These are phyloP conservation scores for Euphrasia confusa DNA, from an alignment of 257 asterid genomes.

Conservation along the genomic window DNA sequence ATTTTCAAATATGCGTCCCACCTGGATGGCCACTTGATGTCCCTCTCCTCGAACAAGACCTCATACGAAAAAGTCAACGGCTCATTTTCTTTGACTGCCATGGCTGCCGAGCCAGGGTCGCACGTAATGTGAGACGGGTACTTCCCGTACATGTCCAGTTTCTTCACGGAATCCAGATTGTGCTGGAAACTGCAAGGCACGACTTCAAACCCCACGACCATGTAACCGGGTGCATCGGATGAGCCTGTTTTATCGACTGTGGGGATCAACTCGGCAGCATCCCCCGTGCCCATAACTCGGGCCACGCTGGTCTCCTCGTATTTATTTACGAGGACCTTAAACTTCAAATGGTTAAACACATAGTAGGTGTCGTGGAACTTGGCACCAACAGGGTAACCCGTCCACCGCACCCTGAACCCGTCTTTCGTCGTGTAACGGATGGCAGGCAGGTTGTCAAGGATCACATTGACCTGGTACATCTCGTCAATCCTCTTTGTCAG, in stretches of 20 bases:
- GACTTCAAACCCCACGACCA: slow-evolving; percentile 86
- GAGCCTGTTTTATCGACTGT: slow-evolving; percentile 32
- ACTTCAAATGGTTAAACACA: slow-evolving; percentile 65
- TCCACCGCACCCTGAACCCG: slow-evolving; percentile 55
- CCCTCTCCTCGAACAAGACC: slow-evolving; percentile 65
- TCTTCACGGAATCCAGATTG: slow-evolving; percentile 42
- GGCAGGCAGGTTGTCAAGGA: slow-evolving; percentile 80
- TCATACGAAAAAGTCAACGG: slow-evolving; percentile 64
- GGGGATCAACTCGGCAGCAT: slow-evolving; percentile 66
- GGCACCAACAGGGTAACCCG: slow-evolving; percentile 75
- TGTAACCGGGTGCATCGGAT: slow-evolving; percentile 57
- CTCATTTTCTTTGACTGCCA: slow-evolving; percentile 64
- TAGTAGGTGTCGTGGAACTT: slow-evolving; percentile 52
- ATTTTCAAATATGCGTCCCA: slow-evolving; percentile 88
- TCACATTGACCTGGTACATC: slow-evolving; percentile 77
- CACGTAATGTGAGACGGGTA: slow-evolving; percentile 59
- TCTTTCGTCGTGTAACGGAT: slow-evolving; percentile 65
- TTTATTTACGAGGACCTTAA: slow-evolving; percentile 62
- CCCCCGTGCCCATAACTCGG: slow-evolving; percentile 77
- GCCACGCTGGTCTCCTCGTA: slow-evolving; percentile 66
- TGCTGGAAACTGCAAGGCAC: slow-evolving; percentile 75
- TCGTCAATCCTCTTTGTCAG: slow-evolving; percentile 78
- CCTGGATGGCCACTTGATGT: slow-evolving; percentile 87
- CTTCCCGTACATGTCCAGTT: slow-evolving; percentile 50
- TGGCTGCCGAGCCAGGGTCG: slow-evolving; percentile 49